Evolutionary conservation across 352 stramenopile species (phyloP), one percentile per base, ranked within the genome.

Genomic region (Blastocystis sp.): DNA sequence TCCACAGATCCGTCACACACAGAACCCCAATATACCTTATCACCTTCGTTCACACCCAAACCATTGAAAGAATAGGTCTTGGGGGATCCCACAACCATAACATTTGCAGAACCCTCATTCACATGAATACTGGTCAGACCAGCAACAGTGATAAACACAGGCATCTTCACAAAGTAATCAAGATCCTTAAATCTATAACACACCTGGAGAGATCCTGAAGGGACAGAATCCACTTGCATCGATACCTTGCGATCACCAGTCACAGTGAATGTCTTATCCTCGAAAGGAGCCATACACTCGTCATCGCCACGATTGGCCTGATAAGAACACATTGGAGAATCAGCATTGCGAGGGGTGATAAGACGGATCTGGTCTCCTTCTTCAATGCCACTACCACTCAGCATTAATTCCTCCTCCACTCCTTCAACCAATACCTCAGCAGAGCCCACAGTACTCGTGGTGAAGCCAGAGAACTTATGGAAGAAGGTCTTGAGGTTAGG

Each of bases 51-150:
- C 0, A 89, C 42, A 33, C 78, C 56, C 60, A 78, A 42, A 17
- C 78, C 78, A 37, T 78, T 89, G 66, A 89, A 89, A 48, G 59
- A 35, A 42, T 76, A 89, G 48, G 66, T 66, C 66, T 89, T 89
- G 44, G 27, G 35, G 11, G 48, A 30, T 13, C 22, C 78, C 3
- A 79, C 78, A 24, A 89, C 54, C 60, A 89, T 79, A 33, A 89
- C 78, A 37, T 89, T 42, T 15, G 48, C 22, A 53, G 78, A 59
- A 24, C 78, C 78, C 37, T 37, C 15, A 27, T 56, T 69, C 42
- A 69, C 60, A 17, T 24, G 15, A 22, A 89, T 33, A 30, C 53
- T 89, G 44, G 30, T 57, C 27, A 89, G 66, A 13, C 66, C 57
- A 33, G 60, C 54, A 33, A 89, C 60, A 13, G 78, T 89, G n/a